Evolutionary conservation across 495 filamentous ascomycete species (phyloP), one percentile per base, ranked within the genome.

Genomic region (Penicillium alfredii): DNA sequence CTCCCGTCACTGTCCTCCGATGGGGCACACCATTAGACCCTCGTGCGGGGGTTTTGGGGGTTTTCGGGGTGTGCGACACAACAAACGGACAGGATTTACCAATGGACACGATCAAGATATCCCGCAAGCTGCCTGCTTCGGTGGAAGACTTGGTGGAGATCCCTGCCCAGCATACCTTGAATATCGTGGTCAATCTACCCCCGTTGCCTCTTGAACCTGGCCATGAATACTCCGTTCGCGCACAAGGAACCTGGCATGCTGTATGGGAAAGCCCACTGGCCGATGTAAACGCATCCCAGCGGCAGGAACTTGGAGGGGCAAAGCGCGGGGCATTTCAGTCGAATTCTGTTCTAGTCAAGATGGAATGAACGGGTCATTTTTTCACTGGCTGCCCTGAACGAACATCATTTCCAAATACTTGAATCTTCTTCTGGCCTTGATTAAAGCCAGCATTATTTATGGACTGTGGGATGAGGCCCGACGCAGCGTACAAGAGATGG

Each of bases 1-100:
- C 49, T 6, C 57, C 72, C 17, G 50, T 74, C 9, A 75, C 71
- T 1, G 27, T 78, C 11, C 55, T 77, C 8, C 55, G 45, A 23
- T 77, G 68, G 68, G 52, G 61, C 30, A 66, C 66, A 4, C 73
- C 73, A 4, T 46, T 77, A 6, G 74, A 77, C 39, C 42, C 60
- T 4, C 38, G 57, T 17, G 73, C 71, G 7, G 52, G 64, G 15
- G 45, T 66, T 13, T 51, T 73, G 7, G 69, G 72, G 17, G 50
- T 75, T 9, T 57, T 77, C 30, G 49, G 61, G 7, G 51, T 74
- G 18, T 47, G 51, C 19, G 65, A 67, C 29, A 53, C 49, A 7
- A 55, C 44, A 16, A 46, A 38, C 17, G 46, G 61, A 18, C 27
- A 39, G 17, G 35, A 55, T 11, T 20, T 78, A 6, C 27, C 60